Conservation (phyloP, 2,329 filamentous ascomycete genomes). For the Talaromyces sp. region DNA sequence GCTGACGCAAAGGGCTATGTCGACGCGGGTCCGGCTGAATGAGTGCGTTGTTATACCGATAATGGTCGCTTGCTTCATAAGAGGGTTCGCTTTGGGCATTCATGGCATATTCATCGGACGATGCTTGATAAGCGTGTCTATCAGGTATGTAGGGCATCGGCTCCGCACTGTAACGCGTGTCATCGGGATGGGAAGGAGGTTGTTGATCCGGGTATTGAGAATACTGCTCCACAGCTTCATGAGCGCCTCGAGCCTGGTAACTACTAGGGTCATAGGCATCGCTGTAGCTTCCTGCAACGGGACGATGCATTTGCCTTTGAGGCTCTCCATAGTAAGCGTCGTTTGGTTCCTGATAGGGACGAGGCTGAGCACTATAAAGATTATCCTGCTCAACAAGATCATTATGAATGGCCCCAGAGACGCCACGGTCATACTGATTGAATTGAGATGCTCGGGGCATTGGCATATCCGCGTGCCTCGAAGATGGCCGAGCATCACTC, state of each 20-base stretch:
- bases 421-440: slow-evolving; percentile 6
- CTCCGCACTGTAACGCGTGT: slow-evolving; percentile 11
- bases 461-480: slow-evolving; percentile 6
- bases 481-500: slow-evolving; percentile 9
- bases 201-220: slow-evolving; percentile 5
- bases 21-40: slow-evolving; percentile 33
- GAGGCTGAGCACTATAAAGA: slow-evolving; percentile 7
- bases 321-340: slow-evolving; percentile 10
- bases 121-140: not conserved
- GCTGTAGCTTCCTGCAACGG: not conserved
- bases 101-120: slow-evolving; percentile 1
- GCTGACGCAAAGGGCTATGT: slow-evolving; percentile 28
- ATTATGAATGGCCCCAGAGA: not conserved
- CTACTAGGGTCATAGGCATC: slow-evolving; percentile 1
- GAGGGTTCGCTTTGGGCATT: not conserved
- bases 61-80: slow-evolving; percentile 31
- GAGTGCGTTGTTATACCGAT: slow-evolving; percentile 47
- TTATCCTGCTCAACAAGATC: slow-evolving; percentile 7
- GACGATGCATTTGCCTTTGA: slow-evolving; percentile 9
- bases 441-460: not conserved
- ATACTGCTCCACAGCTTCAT: slow-evolving; percentile 7
- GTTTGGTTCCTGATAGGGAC: slow-evolving; percentile 5
- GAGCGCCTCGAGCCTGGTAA: slow-evolving; percentile 6
- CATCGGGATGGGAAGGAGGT: not conserved
- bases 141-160: slow-evolving; percentile 7